Evolutionary conservation across 73 alveolate species (phyloP).

Genomic region (Paramecium sexaurelia): DNA sequence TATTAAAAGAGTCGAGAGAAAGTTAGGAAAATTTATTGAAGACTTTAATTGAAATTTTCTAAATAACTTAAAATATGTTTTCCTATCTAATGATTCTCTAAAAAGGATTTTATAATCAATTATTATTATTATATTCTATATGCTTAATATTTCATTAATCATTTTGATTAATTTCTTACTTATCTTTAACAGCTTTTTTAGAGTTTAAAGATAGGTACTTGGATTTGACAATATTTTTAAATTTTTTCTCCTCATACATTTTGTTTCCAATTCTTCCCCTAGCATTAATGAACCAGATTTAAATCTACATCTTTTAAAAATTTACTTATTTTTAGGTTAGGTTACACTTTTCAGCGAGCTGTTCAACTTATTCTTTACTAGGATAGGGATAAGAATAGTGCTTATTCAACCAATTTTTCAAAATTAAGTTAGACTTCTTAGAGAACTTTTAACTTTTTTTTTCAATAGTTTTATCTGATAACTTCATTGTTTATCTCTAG

Average conservation of each 20-base stretch:
- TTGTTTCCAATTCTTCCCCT: slow-evolving; percentile 34
- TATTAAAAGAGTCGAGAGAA: too few relatives aligned
- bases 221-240: slow-evolving; percentile 31
- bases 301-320: neutral
- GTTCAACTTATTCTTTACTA: neutral
- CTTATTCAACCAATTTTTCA: slow-evolving; percentile 24
- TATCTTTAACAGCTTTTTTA: neutral
- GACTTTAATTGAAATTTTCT: too few relatives aligned
- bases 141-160: neutral
- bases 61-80: too few relatives aligned
- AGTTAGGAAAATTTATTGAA: too few relatives aligned
- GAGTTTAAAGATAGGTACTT: slow-evolving; percentile 1
- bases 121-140: neutral
- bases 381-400: slow-evolving; percentile 52
- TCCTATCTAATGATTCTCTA: neutral
- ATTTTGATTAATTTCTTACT: neutral
- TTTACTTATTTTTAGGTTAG: slow-evolving; percentile 30
- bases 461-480: neutral
- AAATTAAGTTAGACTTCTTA: slow-evolving; percentile 33
- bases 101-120: neutral
- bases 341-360: slow-evolving; percentile 12
- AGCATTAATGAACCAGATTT: slow-evolving; percentile 49
- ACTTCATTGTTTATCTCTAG: neutral
- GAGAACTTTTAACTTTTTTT: slow-evolving; percentile 21
- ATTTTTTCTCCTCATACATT: neutral